phyloP scores from a whole-genome alignment of 495 filamentous ascomycete genomes.

The Daldinia decipiens region DNA sequence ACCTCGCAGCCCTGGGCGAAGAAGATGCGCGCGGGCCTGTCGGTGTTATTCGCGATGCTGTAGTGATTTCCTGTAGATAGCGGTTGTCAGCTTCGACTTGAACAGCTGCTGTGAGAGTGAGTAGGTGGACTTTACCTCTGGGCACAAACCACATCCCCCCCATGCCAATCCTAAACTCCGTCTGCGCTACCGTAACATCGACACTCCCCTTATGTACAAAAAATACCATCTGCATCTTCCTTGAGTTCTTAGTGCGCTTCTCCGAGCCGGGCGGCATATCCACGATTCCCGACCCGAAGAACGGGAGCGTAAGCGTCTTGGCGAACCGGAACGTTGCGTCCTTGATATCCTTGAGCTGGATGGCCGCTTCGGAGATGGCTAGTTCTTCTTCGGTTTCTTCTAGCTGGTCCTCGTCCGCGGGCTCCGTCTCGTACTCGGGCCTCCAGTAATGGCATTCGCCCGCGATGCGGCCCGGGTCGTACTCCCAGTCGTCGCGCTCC shows the following conservation, averaged over 20 bases:
- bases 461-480: slow-evolving; percentile 55
- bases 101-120: too few relatives aligned
- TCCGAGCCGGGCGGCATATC: slow-evolving; percentile 82
- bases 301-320: slow-evolving; percentile 83
- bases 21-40: slow-evolving; percentile 76
- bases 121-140: slow-evolving; percentile 68
- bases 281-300: slow-evolving; percentile 88
- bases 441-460: slow-evolving; percentile 61
- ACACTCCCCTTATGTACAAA: slow-evolving; percentile 85
- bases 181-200: slow-evolving; percentile 78
- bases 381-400: slow-evolving; percentile 69
- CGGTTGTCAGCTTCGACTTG: slow-evolving; percentile 19
- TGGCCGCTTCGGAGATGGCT: slow-evolving; percentile 77
- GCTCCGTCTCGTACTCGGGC: slow-evolving; percentile 55
- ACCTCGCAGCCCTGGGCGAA: slow-evolving; percentile 83
- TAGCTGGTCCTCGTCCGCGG: slow-evolving; percentile 58
- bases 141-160: slow-evolving; percentile 94
- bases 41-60: slow-evolving; percentile 77
- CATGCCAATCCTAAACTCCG: slow-evolving; percentile 81
- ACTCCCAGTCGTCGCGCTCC: slow-evolving; percentile 63
- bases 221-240: slow-evolving; percentile 95
- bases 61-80: slow-evolving; percentile 78
- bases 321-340: slow-evolving; percentile 83
- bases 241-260: slow-evolving; percentile 88
- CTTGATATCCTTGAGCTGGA: slow-evolving; percentile 78